These are phyloP conservation scores for Tolypocladium sp. DNA, from an alignment of 2,329 filamentous ascomycete genomes.

Conservation along the genomic window DNA sequence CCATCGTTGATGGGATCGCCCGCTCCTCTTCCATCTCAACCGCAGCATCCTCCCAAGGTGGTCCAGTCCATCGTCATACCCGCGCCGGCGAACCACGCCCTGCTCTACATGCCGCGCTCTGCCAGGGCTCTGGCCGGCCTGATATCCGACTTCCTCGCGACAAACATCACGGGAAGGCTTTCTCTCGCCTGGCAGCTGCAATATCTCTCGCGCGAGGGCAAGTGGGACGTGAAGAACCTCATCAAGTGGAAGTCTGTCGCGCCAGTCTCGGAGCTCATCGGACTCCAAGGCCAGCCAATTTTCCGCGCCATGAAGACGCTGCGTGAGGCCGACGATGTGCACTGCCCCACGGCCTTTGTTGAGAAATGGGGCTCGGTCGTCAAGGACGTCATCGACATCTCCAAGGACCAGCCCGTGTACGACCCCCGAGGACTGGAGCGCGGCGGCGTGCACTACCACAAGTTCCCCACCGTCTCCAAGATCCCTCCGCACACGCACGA, in stretches of 20 bases:
- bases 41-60: slow-evolving; percentile 37
- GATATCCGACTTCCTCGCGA: slow-evolving; percentile 71
- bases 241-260: slow-evolving; percentile 78
- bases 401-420: slow-evolving; percentile 84
- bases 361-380: slow-evolving; percentile 56
- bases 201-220: slow-evolving; percentile 78
- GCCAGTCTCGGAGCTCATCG: slow-evolving; percentile 72
- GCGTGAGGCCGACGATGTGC: slow-evolving; percentile 75
- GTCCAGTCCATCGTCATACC: slow-evolving; percentile 66
- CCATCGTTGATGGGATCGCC: slow-evolving; percentile 8
- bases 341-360: slow-evolving; percentile 68
- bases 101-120: slow-evolving; percentile 71
- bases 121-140: slow-evolving; percentile 71
- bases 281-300: slow-evolving; percentile 36
- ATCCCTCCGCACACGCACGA: slow-evolving; percentile 60
- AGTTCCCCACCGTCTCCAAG: slow-evolving; percentile 88
- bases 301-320: slow-evolving; percentile 92
- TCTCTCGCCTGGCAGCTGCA: slow-evolving; percentile 86
- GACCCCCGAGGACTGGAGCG: slow-evolving; percentile 62
- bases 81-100: slow-evolving; percentile 69
- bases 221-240: slow-evolving; percentile 97
- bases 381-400: slow-evolving; percentile 80
- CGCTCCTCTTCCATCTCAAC: slow-evolving; percentile 35
- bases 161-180: slow-evolving; percentile 66
- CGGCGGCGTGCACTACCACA: slow-evolving; percentile 64